Percentiles rank a stretch among this genome's conserved stretches.
These are phyloP conservation scores for Saccharomyces eubayanus DNA, from an alignment of 805 yeast species.

Conservation along the genomic window DNA sequence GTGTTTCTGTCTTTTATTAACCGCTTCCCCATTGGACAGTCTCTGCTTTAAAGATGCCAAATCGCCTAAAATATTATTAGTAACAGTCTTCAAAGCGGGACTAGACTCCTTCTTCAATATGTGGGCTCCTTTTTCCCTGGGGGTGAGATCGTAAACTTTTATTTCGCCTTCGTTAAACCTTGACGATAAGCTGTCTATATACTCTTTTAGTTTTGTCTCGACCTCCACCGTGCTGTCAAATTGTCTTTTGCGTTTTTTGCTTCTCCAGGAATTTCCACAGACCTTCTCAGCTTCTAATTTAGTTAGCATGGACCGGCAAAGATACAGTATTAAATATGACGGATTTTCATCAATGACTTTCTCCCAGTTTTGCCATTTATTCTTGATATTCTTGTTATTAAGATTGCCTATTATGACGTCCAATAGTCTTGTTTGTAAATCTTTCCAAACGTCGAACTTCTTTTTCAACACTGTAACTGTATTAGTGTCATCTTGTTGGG, in stretches of 20 bases:
- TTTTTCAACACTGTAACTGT: conserved; percentile 1
- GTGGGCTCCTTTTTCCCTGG: neutral
- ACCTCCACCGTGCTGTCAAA: conserved; percentile 6
- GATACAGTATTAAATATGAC: conserved; percentile 10
- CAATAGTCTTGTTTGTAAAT: conserved; percentile 10
- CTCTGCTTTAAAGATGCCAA: conserved; percentile 25
- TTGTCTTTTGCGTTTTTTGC: conserved; percentile 14
- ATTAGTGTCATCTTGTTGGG: neutral
- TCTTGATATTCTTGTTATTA: conserved; percentile 8
- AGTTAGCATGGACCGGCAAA: conserved; percentile 5
- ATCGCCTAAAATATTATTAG: conserved; percentile 24
- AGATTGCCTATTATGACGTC: conserved; percentile 8
- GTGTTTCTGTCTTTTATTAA: neutral
- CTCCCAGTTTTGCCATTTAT: conserved; percentile 14
- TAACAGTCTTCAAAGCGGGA: conserved; percentile 1
- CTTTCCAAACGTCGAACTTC: conserved; percentile 11
- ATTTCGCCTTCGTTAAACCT: conserved; percentile 7
- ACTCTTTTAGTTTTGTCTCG: conserved; percentile 1
- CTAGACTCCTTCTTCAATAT: neutral
- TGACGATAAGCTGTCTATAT: conserved; percentile 3
- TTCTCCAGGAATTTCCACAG: conserved; percentile 11
- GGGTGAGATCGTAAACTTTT: conserved; percentile 4
- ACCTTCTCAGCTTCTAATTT: conserved; percentile 1
- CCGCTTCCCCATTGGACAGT: conserved; percentile 7
- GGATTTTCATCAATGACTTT: conserved; percentile 6